Conservation (phyloP, 129 eudicot species). For the carrot (Daucus carota) region DH1_v3.0 NC_030386.2:37043501-37044000, state of each 20-base stretch:
- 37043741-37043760: constrained; percentile 5
- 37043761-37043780: constrained; percentile 5
- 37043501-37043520: neutral
- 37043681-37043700: neutral
- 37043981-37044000: constrained; percentile 12
- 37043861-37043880: neutral
- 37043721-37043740: neutral
- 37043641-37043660: neutral
- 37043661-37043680: neutral
- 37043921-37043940: constrained; percentile 11
- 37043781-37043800: neutral
- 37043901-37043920: constrained; percentile 1
- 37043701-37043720: constrained; percentile 6
- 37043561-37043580: neutral
- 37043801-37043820: neutral
- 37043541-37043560: constrained; percentile 1
- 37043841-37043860: neutral
- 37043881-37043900: constrained; percentile 4
- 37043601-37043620: constrained; percentile 1
- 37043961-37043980: constrained; percentile 7
- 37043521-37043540: constrained; percentile 8
- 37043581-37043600: constrained; percentile 12
- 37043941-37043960: constrained; percentile 4
- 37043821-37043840: neutral
- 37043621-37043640: neutral